These are phyloP conservation scores for Cytospora leucostoma DNA, from an alignment of 2,329 filamentous ascomycete species.

Conservation along the genomic window DNA sequence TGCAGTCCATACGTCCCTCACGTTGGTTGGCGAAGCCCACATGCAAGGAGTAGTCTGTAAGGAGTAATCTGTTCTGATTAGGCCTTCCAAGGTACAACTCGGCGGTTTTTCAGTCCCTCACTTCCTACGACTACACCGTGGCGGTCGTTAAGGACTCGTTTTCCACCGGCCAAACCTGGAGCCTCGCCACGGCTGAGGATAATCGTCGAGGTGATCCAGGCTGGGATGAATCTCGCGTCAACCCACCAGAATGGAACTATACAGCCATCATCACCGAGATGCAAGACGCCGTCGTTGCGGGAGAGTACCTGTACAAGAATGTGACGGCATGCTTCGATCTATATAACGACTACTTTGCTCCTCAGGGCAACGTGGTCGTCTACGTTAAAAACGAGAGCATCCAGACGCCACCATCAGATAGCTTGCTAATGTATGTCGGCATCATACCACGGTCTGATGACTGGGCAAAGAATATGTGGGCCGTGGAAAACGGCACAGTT, in stretches of 20 bases:
- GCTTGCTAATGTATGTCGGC: slow-evolving; percentile 31
- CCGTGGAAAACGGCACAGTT: slow-evolving; percentile 30
- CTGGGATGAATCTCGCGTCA: slow-evolving; percentile 1
- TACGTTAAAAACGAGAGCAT: slow-evolving; percentile 30
- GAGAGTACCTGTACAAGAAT: slow-evolving; percentile 16
- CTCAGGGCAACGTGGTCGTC: slow-evolving; percentile 31
- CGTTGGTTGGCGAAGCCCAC: background rate
- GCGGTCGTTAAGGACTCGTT: slow-evolving; percentile 17
- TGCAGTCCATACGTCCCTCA: background rate
- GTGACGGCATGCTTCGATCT: slow-evolving; percentile 30
- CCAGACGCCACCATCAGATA: slow-evolving; percentile 26
- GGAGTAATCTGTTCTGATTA: background rate
- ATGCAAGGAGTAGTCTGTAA: background rate
- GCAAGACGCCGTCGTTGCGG: slow-evolving; percentile 15
- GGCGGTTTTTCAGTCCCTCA: slow-evolving; percentile 26
- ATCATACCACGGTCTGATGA: slow-evolving; percentile 30
- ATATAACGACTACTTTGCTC: slow-evolving; percentile 31
- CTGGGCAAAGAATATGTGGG: slow-evolving; percentile 36
- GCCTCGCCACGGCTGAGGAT: slow-evolving; percentile 1
- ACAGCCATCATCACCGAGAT: slow-evolving; percentile 26
- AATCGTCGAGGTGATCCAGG: background rate
- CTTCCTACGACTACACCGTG: slow-evolving; percentile 25
- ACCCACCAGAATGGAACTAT: slow-evolving; percentile 29
- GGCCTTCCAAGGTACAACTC: slow-evolving; percentile 21
- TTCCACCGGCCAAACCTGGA: background rate